phyloP scores from a whole-genome alignment of 1,139 yeast genomes.

The Diutina ranongensis region DNA sequence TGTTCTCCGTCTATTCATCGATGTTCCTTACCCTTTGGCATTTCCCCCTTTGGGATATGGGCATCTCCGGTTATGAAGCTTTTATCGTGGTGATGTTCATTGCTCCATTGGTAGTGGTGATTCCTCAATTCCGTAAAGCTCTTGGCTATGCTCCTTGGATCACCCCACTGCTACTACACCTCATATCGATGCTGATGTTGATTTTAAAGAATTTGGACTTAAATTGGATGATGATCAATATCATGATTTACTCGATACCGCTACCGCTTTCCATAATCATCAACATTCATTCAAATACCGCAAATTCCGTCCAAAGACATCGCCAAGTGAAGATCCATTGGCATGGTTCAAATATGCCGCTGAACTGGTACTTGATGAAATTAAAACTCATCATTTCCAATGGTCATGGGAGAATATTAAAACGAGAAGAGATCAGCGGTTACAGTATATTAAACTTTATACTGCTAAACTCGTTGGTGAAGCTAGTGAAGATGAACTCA shows the following conservation, averaged over 20 bases:
- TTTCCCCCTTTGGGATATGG: conserved; percentile 97
- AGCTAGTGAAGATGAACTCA: conserved; percentile 11
- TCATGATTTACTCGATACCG: conserved; percentile 68
- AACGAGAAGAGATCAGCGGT: conserved; percentile 61
- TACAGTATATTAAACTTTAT: conserved; percentile 60
- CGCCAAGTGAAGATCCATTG: conserved; percentile 56
- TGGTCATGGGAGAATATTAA: conserved; percentile 88
- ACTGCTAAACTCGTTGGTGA: conserved; percentile 32
- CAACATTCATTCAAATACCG: conserved; percentile 67
- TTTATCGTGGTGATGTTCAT: conserved; percentile 42
- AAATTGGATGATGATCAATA: conserved; percentile 81
- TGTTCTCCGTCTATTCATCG: conserved; percentile 78
- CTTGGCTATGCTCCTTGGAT: conserved; percentile 31
- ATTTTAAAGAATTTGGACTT: conserved; percentile 80
- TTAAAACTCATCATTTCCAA: conserved; percentile 66
- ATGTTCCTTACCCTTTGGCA: conserved; percentile 86
- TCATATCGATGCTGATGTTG: conserved; percentile 62
- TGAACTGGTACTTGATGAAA: conserved; percentile 58
- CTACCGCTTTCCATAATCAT: conserved; percentile 73
- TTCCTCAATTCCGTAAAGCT: conserved; percentile 39
- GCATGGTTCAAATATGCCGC: conserved; percentile 83
- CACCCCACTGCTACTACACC: conserved; percentile 53
- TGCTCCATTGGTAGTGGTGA: conserved; percentile 44
- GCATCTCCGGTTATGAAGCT: conserved; percentile 88
- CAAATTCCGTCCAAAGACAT: conserved; percentile 49